Percentiles rank a stretch among this genome's conserved stretches.
Evolutionary conservation across 768 basidiomycete species (phyloP).

Genomic region (Boletus rubropictus): DNA sequence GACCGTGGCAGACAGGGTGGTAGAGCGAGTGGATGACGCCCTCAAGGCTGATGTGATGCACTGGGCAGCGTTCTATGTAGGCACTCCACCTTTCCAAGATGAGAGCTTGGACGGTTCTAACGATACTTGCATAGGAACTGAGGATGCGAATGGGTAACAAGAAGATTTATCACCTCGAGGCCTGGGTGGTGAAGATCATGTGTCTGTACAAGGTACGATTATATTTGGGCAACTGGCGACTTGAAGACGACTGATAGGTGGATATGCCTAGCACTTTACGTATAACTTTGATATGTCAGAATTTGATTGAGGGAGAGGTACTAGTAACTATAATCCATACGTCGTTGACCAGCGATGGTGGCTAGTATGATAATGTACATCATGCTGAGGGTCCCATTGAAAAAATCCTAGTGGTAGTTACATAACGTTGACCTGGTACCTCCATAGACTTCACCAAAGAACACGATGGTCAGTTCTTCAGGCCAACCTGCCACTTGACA

Average conservation of each 20-base stretch:
- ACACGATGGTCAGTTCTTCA: conserved; percentile 23
- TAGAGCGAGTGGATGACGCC: conserved; percentile 83
- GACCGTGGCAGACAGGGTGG: conserved; percentile 88
- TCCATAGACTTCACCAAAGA: not conserved
- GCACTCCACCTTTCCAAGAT: conserved; percentile 23
- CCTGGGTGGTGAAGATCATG: conserved; percentile 97
- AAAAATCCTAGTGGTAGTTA: not conserved
- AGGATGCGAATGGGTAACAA: conserved; percentile 93
- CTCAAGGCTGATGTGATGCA: conserved; percentile 93
- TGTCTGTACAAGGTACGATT: conserved; percentile 68
- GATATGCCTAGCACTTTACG: conserved; percentile 25
- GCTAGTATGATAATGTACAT: not conserved
- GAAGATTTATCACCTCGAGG: conserved; percentile 95
- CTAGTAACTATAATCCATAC: not conserved
- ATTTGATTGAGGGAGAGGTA: conserved; percentile 21
- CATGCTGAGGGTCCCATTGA: not conserved
- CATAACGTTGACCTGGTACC: not conserved
- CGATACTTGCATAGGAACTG: conserved; percentile 56
- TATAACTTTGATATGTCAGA: conserved; percentile 33
- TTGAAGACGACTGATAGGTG: not conserved
- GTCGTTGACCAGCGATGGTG: not conserved
- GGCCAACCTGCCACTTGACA: not conserved
- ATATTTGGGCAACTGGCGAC: not conserved
- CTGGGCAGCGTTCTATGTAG: conserved; percentile 94
- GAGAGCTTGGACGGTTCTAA: not conserved